Evolutionary conservation across 371 early-diverging fungal species (phyloP).

Genomic region (Quaeritorhiza haematococci): DNA sequence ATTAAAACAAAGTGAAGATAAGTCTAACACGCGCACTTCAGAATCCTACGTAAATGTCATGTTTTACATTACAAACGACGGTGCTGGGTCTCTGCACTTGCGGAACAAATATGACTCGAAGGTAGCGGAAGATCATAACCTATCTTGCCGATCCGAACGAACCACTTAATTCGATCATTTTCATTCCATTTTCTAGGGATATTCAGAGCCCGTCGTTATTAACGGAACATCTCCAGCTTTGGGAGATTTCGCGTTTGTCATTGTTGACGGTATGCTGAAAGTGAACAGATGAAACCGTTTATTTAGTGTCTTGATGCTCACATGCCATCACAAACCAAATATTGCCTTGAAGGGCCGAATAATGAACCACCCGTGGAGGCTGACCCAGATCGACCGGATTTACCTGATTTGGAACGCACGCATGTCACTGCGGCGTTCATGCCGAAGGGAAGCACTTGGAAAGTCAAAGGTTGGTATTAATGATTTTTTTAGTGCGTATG

Average conservation of each 20-base stretch:
- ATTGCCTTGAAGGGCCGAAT: not conserved
- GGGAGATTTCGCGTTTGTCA: conserved; percentile 58
- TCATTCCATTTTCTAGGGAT: conserved; percentile 30
- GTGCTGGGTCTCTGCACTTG: conserved; percentile 1
- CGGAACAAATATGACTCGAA: not conserved
- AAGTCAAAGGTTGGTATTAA: conserved; percentile 19
- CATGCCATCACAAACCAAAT: conserved; percentile 1
- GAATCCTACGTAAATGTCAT: not conserved
- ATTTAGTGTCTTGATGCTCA: not conserved
- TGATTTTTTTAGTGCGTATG: not conserved
- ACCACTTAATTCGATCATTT: too few relatives aligned
- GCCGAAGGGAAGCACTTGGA: conserved; percentile 12
- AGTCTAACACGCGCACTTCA: not conserved
- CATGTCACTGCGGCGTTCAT: conserved; percentile 11
- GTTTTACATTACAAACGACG: conserved; percentile 7
- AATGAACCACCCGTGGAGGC: not conserved
- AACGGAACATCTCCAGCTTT: conserved; percentile 59
- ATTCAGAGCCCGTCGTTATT: conserved; percentile 39
- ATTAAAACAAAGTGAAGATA: conserved; percentile 15
- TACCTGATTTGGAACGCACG: conserved; percentile 4
- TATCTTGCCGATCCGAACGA: too few relatives aligned
- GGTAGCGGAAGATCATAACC: too few relatives aligned
- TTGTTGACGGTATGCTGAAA: conserved; percentile 46
- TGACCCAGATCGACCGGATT: not conserved
- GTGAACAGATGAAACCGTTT: conserved; percentile 3